phyloP scores from a whole-genome alignment of 73 alveolate genomes.

The Paramecium caudatum region DNA sequence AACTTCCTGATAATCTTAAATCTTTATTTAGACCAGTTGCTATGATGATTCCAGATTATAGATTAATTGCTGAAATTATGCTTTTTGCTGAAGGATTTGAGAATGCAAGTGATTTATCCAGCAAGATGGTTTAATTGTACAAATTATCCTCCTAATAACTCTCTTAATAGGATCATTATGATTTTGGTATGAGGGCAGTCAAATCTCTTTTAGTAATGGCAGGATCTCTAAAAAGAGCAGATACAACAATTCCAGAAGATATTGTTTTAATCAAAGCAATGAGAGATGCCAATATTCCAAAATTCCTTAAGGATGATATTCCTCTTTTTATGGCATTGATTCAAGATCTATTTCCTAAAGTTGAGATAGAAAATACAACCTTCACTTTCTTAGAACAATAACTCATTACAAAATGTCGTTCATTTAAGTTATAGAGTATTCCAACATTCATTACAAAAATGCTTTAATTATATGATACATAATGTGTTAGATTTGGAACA shows the following conservation, averaged over 20 bases:
- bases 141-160: constrained; percentile 90
- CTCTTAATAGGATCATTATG: constrained; percentile 97
- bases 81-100: constrained; percentile 97
- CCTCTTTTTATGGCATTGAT: constrained; percentile 89
- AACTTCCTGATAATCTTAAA: constrained; percentile 96
- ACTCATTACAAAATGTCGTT: constrained; percentile 77
- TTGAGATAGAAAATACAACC: constrained; percentile 80
- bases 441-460: constrained; percentile 90
- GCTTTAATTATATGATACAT: constrained; percentile 94
- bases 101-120: constrained; percentile 90
- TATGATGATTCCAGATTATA: constrained; percentile 98
- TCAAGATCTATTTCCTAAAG: constrained; percentile 92
- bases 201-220: constrained; percentile 98
- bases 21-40: constrained; percentile 96
- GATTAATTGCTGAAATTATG: constrained; percentile 97
- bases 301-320: constrained; percentile 90
- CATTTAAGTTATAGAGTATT: constrained; percentile 83
- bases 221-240: constrained; percentile 95
- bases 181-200: constrained; percentile 99
- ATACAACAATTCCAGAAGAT: constrained; percentile 87
- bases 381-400: constrained; percentile 81
- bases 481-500: constrained; percentile 96
- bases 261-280: constrained; percentile 85
- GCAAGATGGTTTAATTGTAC: constrained; percentile 91
- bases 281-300: constrained; percentile 88